Evolutionary conservation across 2,329 filamentous ascomycete genomes (phyloP), one percentile per base, ranked within the genome.

Genomic region (Alternaria hordeiaustralica): DNA sequence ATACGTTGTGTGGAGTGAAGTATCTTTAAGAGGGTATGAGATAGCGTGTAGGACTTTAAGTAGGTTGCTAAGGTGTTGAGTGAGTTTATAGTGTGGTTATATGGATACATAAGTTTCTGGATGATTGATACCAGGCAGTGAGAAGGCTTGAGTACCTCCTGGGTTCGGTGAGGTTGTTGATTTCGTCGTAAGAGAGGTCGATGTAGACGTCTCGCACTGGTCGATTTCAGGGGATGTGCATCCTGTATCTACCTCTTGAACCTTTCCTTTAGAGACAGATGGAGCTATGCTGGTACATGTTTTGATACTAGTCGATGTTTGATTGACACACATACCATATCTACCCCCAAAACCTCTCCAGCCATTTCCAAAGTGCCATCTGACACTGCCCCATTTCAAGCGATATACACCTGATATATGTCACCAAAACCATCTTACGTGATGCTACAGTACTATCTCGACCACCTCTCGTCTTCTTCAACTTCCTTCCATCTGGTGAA

Each of bases 11-110:
- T 18, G 5, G n/a, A 3, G 36, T 18, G 36, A 41, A 41, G 15
- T 0, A 41, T 18, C 8, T 41, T 41, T n/a, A 9, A 41, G 36
- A 11, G 36, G 36, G 8, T 0, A 41, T 41, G 5, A 18, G 15
- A 5, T 10, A 11, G n/a, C n/a, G 36, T 41, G 36, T 41, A 6
- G n/a, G 0, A 3, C 36, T 41, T 41, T 5, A 1, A 41, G 36
- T 41, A 18, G 5, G 4, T 6, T 18, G 36, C 1, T 8, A n/a
- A 0, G 9, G 15, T 41, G 36, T 11, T 11, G 0, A 18, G 5
- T 18, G n/a, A 18, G 4, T 11, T 41, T 0, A 11, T 18, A 0
- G 5, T 2, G 0, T 10, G 4, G 1, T 10, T 1, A 10, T 41
- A 18, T 11, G 2, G 15, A 2, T 1, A 41, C n/a, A 41, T 41